Evolutionary conservation across 805 yeast species (phyloP).

Genomic region (Nakazawaea ernobii): DNA sequence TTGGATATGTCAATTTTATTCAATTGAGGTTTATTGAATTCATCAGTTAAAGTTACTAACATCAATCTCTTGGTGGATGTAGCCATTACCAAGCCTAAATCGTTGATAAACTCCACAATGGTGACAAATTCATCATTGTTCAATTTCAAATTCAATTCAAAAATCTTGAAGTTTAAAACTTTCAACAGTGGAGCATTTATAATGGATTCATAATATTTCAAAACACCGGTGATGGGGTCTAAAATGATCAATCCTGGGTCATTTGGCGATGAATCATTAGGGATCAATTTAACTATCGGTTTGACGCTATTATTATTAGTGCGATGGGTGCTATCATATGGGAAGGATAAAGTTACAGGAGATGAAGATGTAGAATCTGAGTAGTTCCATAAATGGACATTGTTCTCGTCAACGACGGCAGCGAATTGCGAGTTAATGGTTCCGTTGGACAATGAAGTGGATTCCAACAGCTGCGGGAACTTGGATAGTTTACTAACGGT

Average conservation of each 20-base stretch:
- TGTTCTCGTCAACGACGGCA: conserved; percentile 34
- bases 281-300: conserved; percentile 53
- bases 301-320: conserved; percentile 21
- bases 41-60: conserved; percentile 59
- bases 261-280: conserved; percentile 24
- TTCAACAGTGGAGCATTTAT: conserved; percentile 65
- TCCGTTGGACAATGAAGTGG: conserved; percentile 15
- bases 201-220: conserved; percentile 70
- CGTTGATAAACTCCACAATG: conserved; percentile 55
- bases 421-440: conserved; percentile 25
- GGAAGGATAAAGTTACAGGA: conserved; percentile 54
- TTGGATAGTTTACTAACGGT: conserved; percentile 53
- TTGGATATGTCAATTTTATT: conserved; percentile 16
- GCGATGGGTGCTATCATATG: conserved; percentile 23
- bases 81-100: conserved; percentile 67
- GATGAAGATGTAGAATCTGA: conserved; percentile 29
- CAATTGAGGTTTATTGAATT: conserved; percentile 52
- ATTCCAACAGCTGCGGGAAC: conserved; percentile 34
- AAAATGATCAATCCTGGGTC: conserved; percentile 72
- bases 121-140: conserved; percentile 48
- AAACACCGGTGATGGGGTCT: conserved; percentile 49
- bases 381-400: conserved; percentile 66
- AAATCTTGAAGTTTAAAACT: conserved; percentile 35
- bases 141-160: conserved; percentile 33
- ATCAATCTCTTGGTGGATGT: conserved; percentile 67